Conservation (phyloP, 2,329 filamentous ascomycete species). For the Exophiala alcalophila region DNA sequence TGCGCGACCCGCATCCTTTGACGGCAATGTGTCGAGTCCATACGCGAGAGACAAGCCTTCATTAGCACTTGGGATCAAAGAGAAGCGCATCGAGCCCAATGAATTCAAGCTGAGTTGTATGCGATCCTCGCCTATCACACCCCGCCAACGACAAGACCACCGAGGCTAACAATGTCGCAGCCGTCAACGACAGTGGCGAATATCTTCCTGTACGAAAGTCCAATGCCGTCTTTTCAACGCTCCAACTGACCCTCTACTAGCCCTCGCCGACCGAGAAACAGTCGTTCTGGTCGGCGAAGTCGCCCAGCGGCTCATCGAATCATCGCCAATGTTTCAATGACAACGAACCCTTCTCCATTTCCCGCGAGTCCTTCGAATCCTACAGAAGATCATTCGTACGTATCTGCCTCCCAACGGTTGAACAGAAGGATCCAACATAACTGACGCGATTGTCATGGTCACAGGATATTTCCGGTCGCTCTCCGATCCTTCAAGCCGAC, state of each 20-base stretch:
- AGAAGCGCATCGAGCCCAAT: constrained; percentile 61
- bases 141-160: constrained; percentile 8
- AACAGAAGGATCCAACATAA: too few species aligned
- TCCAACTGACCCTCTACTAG: constrained; percentile 40
- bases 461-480: constrained; percentile 86
- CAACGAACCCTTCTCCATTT: constrained; percentile 92
- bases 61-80: constrained; percentile 61
- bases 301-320: constrained; percentile 49
- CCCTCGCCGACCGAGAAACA: constrained; percentile 89
- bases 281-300: constrained; percentile 65
- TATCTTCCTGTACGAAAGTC: constrained; percentile 74
- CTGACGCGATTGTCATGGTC: constrained; percentile 2
- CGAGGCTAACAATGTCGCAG: constrained; percentile 51
- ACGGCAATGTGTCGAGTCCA: constrained; percentile 36
- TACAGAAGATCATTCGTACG: constrained; percentile 92
- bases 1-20: constrained; percentile 44
- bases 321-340: constrained; percentile 68
- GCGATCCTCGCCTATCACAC: constrained; percentile 32
- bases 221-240: neutral
- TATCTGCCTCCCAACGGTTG: constrained; percentile 26
- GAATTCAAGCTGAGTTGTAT: constrained; percentile 80
- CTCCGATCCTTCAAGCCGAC: constrained; percentile 65
- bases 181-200: constrained; percentile 92
- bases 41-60: constrained; percentile 51
- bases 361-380: constrained; percentile 93